phyloP scores from a whole-genome alignment of 1,284 basidiomycete species.

The Cutaneotrichosporon sp. region DNA sequence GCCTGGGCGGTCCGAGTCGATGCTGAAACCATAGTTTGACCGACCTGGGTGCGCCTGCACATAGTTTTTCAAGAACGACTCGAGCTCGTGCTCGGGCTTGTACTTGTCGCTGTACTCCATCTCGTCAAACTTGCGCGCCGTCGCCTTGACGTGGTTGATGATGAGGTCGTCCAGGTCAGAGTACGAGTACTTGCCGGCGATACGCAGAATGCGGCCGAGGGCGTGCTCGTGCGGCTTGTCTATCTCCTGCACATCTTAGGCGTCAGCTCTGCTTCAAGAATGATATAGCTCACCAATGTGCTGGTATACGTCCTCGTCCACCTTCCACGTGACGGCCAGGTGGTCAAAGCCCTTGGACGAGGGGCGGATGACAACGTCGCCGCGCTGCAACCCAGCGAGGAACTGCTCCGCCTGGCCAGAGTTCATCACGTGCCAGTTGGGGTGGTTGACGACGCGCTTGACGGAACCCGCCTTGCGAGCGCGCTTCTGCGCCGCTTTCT shows the following conservation, averaged over 20 bases:
- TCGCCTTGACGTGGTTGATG: constrained; percentile 93
- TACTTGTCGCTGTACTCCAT: constrained; percentile 95
- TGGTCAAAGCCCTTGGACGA: constrained; percentile 92
- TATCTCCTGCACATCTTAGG: constrained; percentile 68
- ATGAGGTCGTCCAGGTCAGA: constrained; percentile 96
- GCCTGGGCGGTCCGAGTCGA: constrained; percentile 84
- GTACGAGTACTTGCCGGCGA: constrained; percentile 77
- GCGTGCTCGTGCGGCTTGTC: constrained; percentile 63
- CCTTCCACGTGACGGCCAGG: constrained; percentile 98
- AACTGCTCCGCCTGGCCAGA: constrained; percentile 83
- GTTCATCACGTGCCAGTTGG: constrained; percentile 97
- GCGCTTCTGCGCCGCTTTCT: constrained; percentile 72
- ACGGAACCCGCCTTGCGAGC: constrained; percentile 68
- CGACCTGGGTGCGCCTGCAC: constrained; percentile 88
- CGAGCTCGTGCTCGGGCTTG: constrained; percentile 82
- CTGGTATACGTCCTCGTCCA: constrained; percentile 92
- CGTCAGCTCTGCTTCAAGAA: background rate
- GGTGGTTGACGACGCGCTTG: constrained; percentile 91
- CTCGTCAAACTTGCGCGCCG: constrained; percentile 89
- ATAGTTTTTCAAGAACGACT: constrained; percentile 82
- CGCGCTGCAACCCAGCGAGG: constrained; percentile 82
- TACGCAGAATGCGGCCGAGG: constrained; percentile 65
- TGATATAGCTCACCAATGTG: constrained; percentile 60
- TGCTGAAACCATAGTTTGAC: constrained; percentile 92
- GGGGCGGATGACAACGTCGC: constrained; percentile 92